Evolutionary conservation across 495 filamentous ascomycete genomes (phyloP), one percentile per base, ranked within the genome.

Genomic region (Hypomontagnella submonticulosa): DNA sequence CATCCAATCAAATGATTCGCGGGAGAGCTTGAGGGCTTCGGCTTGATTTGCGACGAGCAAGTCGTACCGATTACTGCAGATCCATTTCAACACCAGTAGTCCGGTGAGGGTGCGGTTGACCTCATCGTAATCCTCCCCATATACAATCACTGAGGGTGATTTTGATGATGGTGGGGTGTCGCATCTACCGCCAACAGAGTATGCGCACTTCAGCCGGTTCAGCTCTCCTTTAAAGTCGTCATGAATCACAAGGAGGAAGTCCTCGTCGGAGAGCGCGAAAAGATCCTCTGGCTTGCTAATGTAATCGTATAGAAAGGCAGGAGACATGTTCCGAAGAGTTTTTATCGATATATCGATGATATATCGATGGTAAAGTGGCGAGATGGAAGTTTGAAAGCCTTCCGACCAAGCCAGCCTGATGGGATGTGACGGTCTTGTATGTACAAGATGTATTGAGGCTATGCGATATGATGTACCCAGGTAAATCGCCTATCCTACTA

Each of bases 41-140:
- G 54, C 23, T 58, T 78, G 76, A 38, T 64, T 56, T 27, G 44
- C 30, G 0, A 69, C 61, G 15, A 79, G 70, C 4, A 38, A 44
- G 10, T 67, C 67, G 55, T 78, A 79, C 11, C 75, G 53, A 13
- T 59, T 59, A 9, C 61, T 67, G 13, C 70, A 63, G 11, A 77
- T 57, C 76, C 76, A 79, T 61, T 75, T 76, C 37, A 78, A 36
- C 0, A 74, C 61, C 27, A 76, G 37, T 3, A 77, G 47, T 4
- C 74, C 71, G 19, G 71, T 61, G 8, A 79, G 65, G 0, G 76
- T 78, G 27, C 76, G 76, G 42, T 79, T 77, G 11, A 77, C 73
- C 55, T 79, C 76, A 23, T 69, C 60, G 47, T 70, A 75, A 11
- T 78, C 59, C 4, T 61, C 10, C 0, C 58, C 63, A 13, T 58